Conservation (phyloP, 768 basidiomycete genomes). For the Termitomyces sp. region DNA sequence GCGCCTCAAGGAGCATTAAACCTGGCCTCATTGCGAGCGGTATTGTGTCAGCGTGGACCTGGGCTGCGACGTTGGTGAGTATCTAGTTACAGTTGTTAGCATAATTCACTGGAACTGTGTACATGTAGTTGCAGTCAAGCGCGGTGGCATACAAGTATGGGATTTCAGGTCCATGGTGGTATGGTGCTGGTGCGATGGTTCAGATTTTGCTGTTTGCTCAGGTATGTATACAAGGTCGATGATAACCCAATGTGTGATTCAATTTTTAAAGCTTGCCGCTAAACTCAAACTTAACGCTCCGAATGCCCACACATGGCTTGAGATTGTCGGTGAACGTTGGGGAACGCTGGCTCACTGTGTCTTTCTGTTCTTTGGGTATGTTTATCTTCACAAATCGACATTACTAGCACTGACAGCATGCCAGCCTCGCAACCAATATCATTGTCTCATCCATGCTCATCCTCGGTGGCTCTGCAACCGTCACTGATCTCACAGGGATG, state of each 20-base stretch:
- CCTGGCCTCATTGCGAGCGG: constrained; percentile 91
- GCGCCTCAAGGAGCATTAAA: constrained; percentile 78
- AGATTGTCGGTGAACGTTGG: constrained; percentile 80
- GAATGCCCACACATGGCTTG: constrained; percentile 82
- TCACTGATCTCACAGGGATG: constrained; percentile 86
- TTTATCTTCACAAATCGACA: background rate
- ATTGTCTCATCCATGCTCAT: constrained; percentile 85
- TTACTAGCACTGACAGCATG: background rate
- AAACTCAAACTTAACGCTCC: constrained; percentile 92
- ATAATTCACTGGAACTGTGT: background rate
- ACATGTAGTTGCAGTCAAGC: constrained; percentile 59
- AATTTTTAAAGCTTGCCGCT: constrained; percentile 56
- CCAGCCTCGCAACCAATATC: constrained; percentile 79
- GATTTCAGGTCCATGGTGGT: constrained; percentile 87
- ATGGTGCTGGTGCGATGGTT: constrained; percentile 81
- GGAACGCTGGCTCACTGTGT: constrained; percentile 72
- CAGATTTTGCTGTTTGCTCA: constrained; percentile 87
- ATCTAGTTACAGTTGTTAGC: background rate
- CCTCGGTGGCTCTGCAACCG: constrained; percentile 81
- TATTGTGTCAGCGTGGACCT: constrained; percentile 91
- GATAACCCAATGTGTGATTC: background rate
- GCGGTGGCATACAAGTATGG: constrained; percentile 83
- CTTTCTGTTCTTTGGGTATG: constrained; percentile 84
- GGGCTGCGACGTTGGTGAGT: constrained; percentile 71
- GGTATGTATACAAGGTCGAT: constrained; percentile 23